Evolutionary conservation across 768 basidiomycete species (phyloP).

Genomic region (Mycena sanguinolenta): DNA sequence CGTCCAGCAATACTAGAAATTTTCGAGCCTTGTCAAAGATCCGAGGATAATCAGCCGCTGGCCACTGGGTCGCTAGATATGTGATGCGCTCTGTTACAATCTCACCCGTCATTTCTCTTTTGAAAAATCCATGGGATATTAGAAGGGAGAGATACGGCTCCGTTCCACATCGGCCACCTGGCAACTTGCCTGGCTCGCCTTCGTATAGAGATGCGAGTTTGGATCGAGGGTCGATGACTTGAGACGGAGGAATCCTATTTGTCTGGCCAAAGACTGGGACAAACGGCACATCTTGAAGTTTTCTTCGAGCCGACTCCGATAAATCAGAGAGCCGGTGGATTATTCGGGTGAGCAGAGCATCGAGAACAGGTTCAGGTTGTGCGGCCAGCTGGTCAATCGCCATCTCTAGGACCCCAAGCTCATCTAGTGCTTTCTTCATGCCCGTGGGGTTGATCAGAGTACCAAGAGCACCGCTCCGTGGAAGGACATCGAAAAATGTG

Average conservation of each 20-base stretch:
- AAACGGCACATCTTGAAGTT: constrained; percentile 24
- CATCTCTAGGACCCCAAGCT: constrained; percentile 36
- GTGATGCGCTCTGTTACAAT: constrained; percentile 28
- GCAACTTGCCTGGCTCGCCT: constrained; percentile 33
- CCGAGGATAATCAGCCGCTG: neutral
- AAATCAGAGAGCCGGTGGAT: constrained; percentile 33
- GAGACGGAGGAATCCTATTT: constrained; percentile 12
- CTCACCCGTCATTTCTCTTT: constrained; percentile 14
- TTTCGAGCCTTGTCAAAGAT: constrained; percentile 27
- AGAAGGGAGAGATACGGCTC: constrained; percentile 13
- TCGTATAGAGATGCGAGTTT: constrained; percentile 30
- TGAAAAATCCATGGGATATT: constrained; percentile 15
- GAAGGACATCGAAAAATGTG: constrained; percentile 36
- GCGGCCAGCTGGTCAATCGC: constrained; percentile 23
- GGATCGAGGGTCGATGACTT: constrained; percentile 38
- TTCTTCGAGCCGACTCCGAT: neutral
- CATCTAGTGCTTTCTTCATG: constrained; percentile 21
- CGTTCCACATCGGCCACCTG: constrained; percentile 21
- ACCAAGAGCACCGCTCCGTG: constrained; percentile 20
- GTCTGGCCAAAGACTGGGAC: constrained; percentile 25
- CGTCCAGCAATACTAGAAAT: constrained; percentile 28
- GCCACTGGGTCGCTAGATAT: constrained; percentile 15
- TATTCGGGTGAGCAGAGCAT: constrained; percentile 34
- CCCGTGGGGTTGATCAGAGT: constrained; percentile 10
- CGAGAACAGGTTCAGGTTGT: constrained; percentile 31